Conservation (phyloP, 352 stramenopile species). For the Globisporangium cystogenes region DNA sequence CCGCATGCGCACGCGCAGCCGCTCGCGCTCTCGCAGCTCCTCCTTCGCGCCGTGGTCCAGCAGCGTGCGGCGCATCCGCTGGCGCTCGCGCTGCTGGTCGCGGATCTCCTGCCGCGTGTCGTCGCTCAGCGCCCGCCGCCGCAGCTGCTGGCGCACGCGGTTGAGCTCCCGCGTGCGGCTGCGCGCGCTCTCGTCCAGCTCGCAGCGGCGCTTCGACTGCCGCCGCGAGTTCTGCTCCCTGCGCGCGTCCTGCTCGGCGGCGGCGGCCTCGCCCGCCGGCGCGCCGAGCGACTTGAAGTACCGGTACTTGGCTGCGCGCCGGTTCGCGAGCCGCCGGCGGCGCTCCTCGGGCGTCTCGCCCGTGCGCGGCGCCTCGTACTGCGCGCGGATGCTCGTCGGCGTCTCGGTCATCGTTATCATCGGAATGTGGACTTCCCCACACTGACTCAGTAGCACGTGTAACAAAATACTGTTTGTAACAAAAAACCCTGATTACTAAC, state of each 20-base stretch:
- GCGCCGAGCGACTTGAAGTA: slow-evolving; percentile 23
- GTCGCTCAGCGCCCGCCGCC: slow-evolving; percentile 39
- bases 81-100: slow-evolving; percentile 35
- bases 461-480: no score
- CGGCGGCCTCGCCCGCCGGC: not conserved
- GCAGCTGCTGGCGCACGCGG: slow-evolving; percentile 44
- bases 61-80: slow-evolving; percentile 32
- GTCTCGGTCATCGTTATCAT: no score
- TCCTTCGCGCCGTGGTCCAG: slow-evolving; percentile 37
- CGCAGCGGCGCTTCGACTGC: slow-evolving; percentile 39
- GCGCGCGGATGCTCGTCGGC: slow-evolving; percentile 16
- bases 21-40: slow-evolving; percentile 37
- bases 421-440: no score
- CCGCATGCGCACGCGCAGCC: slow-evolving; percentile 32
- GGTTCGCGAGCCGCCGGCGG: slow-evolving; percentile 44
- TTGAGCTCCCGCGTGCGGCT: slow-evolving; percentile 53
- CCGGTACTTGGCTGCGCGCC: slow-evolving; percentile 66
- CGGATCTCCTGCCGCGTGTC: slow-evolving; percentile 24
- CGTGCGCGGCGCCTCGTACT: slow-evolving; percentile 37
- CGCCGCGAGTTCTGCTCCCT: slow-evolving; percentile 35
- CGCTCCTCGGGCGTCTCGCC: slow-evolving; percentile 43
- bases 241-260: slow-evolving; percentile 18
- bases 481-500: no score
- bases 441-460: no score
- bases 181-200: slow-evolving; percentile 32